These are phyloP conservation scores for Lepidium sativum DNA, from an alignment of 345 rosid species.

Conservation along the genomic window DNA sequence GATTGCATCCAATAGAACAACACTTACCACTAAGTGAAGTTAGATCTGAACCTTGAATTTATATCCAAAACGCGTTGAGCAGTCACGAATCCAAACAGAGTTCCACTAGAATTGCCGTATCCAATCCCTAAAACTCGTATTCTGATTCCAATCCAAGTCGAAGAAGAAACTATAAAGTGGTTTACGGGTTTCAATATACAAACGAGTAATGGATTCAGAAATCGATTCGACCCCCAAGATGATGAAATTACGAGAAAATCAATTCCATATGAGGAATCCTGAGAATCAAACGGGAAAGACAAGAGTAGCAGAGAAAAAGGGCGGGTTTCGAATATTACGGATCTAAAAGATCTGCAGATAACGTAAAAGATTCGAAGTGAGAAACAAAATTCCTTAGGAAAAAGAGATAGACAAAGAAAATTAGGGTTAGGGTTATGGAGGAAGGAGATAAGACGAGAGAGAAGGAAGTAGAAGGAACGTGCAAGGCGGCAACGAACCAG, in stretches of 20 bases:
- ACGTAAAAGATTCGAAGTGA: neutral
- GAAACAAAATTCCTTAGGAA: neutral
- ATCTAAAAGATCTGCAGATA: conserved; percentile 28
- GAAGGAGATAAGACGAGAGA: conserved; percentile 19
- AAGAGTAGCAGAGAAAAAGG: neutral
- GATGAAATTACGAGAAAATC: conserved; percentile 1
- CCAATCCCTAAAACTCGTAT: neutral
- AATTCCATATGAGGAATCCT: conserved; percentile 3
- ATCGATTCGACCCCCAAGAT: conserved; percentile 3
- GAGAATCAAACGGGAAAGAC: neutral
- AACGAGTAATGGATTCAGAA: neutral
- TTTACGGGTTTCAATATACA: neutral
- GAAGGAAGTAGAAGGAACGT: conserved; percentile 38
- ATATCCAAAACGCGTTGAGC: neutral
- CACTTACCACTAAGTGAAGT: neutral
- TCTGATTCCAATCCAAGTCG: neutral
- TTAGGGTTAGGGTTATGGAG: conserved; percentile 49
- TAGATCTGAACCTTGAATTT: conserved; percentile 13
- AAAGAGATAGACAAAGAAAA: neutral
- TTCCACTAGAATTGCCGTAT: conserved; percentile 2
- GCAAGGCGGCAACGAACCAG: conserved; percentile 55
- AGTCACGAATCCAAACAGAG: neutral
- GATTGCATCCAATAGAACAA: conserved; percentile 24
- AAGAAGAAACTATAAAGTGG: neutral
- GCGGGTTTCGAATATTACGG: conserved; percentile 26